Conservation (phyloP, 139 green algal genomes). For the Nannochloris sp. region DNA sequence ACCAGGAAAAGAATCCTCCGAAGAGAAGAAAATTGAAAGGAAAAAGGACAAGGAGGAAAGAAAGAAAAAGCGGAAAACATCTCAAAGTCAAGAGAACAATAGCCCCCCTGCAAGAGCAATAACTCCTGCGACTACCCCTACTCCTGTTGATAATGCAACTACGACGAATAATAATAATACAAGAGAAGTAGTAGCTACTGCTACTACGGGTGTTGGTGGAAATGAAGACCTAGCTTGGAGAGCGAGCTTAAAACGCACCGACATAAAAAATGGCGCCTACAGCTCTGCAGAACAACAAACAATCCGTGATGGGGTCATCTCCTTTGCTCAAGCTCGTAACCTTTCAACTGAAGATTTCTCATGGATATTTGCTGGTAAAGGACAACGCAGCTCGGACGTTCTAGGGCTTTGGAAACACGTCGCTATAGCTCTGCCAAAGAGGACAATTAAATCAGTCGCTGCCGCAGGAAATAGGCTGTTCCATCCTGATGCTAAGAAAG, state of each 20-base stretch:
- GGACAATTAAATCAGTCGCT: conserved; percentile 56
- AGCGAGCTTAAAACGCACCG: conserved; percentile 27
- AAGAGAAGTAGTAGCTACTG: neutral
- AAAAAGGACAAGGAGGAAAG: neutral
- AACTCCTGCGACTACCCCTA: neutral
- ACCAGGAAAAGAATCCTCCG: neutral
- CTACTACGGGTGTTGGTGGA: neutral
- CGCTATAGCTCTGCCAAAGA: conserved; percentile 46
- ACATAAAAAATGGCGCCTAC: conserved; percentile 56
- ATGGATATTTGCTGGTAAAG: conserved; percentile 20
- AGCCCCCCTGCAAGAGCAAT: neutral
- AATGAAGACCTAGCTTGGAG: conserved; percentile 26
- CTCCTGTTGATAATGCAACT: neutral
- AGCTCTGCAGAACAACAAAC: conserved; percentile 38
- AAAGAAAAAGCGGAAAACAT: conserved; percentile 3
- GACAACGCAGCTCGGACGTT: conserved; percentile 6
- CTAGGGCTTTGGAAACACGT: conserved; percentile 29
- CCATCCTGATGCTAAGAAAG: conserved; percentile 35
- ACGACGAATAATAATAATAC: neutral
- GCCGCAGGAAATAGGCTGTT: conserved; percentile 45
- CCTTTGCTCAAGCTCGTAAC: conserved; percentile 22
- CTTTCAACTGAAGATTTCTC: conserved; percentile 10
- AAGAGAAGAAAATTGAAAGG: conserved; percentile 5
- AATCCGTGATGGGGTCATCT: conserved; percentile 23
- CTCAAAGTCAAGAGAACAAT: neutral